phyloP scores from a whole-genome alignment of 1,139 yeast species.

The Protomyces macrosporus region DNA sequence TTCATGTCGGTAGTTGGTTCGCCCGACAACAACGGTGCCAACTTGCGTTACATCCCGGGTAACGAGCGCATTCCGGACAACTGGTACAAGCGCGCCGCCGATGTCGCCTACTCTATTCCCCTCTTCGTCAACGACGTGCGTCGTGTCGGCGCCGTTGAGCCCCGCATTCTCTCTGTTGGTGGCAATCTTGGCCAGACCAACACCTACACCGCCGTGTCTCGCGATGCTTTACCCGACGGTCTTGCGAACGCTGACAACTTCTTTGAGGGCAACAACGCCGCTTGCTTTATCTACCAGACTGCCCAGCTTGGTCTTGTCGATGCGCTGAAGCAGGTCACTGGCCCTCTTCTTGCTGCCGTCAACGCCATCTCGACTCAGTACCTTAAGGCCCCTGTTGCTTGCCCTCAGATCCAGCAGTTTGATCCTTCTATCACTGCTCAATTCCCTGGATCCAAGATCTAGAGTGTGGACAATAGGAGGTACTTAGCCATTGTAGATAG shows the following conservation, averaged over 20 bases:
- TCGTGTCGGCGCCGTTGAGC: constrained; percentile 1
- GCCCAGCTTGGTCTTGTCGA: background rate
- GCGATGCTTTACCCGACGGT: constrained; percentile 1
- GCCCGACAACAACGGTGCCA: constrained; percentile 1
- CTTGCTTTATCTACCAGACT: constrained; percentile 9
- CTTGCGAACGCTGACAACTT: background rate
- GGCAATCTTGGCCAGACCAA: constrained; percentile 15
- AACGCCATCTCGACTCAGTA: constrained; percentile 3
- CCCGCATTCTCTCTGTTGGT: constrained; percentile 7
- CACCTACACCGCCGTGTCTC: constrained; percentile 11
- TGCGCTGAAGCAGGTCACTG: background rate
- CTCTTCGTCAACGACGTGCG: background rate
- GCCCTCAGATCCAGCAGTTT: background rate
- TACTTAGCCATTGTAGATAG: no score
- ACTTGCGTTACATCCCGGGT: constrained; percentile 8
- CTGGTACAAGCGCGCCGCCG: constrained; percentile 18
- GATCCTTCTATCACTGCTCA: background rate
- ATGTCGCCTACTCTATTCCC: constrained; percentile 3
- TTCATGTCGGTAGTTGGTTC: constrained; percentile 10
- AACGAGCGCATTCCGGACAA: constrained; percentile 20
- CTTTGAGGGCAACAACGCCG: constrained; percentile 7
- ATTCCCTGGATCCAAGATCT: background rate
- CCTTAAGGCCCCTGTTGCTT: background rate
- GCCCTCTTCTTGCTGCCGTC: background rate
- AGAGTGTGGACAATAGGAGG: no score